Evolutionary conservation across 371 early-diverging fungal species (phyloP), one percentile per base, ranked within the genome.

Genomic region (Globomyces sp.): DNA sequence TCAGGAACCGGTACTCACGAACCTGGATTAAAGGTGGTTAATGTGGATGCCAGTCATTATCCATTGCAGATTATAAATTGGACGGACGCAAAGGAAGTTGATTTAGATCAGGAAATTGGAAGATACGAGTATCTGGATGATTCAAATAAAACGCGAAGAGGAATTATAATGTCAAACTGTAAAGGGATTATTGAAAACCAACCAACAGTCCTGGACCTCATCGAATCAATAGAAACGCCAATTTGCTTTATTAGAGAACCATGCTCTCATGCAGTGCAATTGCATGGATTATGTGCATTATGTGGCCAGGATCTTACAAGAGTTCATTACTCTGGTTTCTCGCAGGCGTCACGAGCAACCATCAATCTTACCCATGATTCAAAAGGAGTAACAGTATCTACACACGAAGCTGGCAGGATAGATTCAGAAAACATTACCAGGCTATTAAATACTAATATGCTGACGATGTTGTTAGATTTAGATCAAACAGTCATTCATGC

Each of bases 401-500:
- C 41, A 36, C 74, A 92, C 88, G 93, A 92, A 67, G 95, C 96
- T 1, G 80, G 85, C 63, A 72, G 88, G 8, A 66, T 95, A 39
- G 96, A 93, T 57, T 70, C 81, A 37, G 88, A 88, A 49, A 91
- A 84, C 45, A 84, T 88, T 4, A 68, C 82, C 4, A 74, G 91
- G 55, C 77, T 99, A 61, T 67, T 87, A 62, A 65, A 77, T 11
- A 80, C 79, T 48, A 82, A 84, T 52, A 94, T 90, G 73, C 84
- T 99, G 44, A 92, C 95, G 10, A 77, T 99, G n/a, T 89, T 99
- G 48, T 82, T 99, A 37, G 99, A 99, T 82, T 83, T 99, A 57
- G 99, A 99, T 76, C 99, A 97, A 77, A 99, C 99, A 0, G 83
- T 99, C 34, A 89, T 99, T n/a, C 99, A 99, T 66, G 98, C 99